Evolutionary conservation across 768 basidiomycete species (phyloP).

Genomic region (Hericium coralloides): DNA sequence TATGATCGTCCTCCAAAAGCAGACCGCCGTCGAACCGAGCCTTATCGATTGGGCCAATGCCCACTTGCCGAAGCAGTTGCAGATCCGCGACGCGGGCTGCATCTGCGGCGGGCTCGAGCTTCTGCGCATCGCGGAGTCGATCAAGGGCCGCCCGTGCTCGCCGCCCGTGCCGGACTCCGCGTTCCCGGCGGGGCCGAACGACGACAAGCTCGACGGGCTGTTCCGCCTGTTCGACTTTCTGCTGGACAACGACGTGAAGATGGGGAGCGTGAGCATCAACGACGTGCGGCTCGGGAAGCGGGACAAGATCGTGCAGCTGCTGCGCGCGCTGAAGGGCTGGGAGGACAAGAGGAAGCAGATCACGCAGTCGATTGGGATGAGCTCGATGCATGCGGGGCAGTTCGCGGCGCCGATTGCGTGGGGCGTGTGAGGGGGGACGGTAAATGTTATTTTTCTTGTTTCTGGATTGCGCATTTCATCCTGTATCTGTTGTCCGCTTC

Average conservation of each 20-base stretch:
- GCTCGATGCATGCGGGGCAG: conserved; percentile 18
- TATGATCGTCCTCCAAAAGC: conserved; percentile 8
- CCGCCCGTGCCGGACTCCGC: conserved; percentile 73
- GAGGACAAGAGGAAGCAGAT: conserved; percentile 64
- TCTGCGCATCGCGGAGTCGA: conserved; percentile 77
- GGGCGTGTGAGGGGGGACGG: neutral
- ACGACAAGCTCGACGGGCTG: conserved; percentile 81
- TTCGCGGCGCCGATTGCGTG: conserved; percentile 16
- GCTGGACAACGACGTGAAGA: conserved; percentile 85
- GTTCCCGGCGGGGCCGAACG: conserved; percentile 57
- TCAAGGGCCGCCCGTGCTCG: conserved; percentile 54
- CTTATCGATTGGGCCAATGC: conserved; percentile 87
- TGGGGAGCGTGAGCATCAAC: conserved; percentile 89
- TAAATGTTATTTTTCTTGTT: too few relatives aligned
- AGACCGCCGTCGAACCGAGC: conserved; percentile 30
- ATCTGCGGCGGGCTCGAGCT: conserved; percentile 67
- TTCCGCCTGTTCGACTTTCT: conserved; percentile 89
- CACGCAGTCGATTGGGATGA: conserved; percentile 39
- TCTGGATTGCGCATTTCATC: too few relatives aligned
- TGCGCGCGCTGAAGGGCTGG: conserved; percentile 71
- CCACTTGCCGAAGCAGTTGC: conserved; percentile 58
- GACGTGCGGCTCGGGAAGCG: conserved; percentile 79
- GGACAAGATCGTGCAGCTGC: conserved; percentile 72
- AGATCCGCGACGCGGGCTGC: conserved; percentile 39
- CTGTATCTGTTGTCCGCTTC: too few relatives aligned